Percentiles rank a stretch among this genome's conserved stretches.
Conservation (phyloP, 768 basidiomycete species). For the Mycena venus region DNA sequence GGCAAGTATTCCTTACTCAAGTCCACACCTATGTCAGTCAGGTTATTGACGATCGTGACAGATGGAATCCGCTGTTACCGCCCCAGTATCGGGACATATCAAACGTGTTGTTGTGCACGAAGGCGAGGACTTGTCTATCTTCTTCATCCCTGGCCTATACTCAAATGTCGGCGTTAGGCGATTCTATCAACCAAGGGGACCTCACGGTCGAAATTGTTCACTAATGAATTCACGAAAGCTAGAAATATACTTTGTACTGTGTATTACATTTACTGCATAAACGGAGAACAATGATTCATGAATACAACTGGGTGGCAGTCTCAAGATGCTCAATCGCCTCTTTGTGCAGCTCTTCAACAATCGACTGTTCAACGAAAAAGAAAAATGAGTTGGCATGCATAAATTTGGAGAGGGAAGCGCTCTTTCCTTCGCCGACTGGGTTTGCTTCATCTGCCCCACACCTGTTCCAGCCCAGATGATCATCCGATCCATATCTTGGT, state of each 20-base stretch:
- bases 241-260: constrained; percentile 22
- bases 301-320: constrained; percentile 40
- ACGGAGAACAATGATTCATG: constrained; percentile 25
- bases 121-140: constrained; percentile 59
- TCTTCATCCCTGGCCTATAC: not conserved
- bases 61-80: constrained; percentile 99
- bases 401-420: not conserved
- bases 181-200: constrained; percentile 96
- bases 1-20: constrained; percentile 57
- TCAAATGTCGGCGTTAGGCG: constrained; percentile 64
- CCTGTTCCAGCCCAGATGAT: constrained; percentile 80
- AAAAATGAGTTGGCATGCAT: constrained; percentile 1
- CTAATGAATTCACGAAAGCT: constrained; percentile 44
- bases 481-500: constrained; percentile 63
- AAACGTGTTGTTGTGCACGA: constrained; percentile 93
- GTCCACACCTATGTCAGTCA: constrained; percentile 33
- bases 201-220: constrained; percentile 90
- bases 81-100: constrained; percentile 96
- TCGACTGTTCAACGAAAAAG: constrained; percentile 53
- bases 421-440: constrained; percentile 56
- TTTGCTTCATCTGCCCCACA: constrained; percentile 65
- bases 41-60: constrained; percentile 47
- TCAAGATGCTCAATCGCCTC: constrained; percentile 57
- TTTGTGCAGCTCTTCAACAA: constrained; percentile 65
- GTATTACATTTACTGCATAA: constrained; percentile 13